phyloP scores from a whole-genome alignment of 2,329 filamentous ascomycete genomes.

The Paraphaeosphaeria sporulosa region DNA sequence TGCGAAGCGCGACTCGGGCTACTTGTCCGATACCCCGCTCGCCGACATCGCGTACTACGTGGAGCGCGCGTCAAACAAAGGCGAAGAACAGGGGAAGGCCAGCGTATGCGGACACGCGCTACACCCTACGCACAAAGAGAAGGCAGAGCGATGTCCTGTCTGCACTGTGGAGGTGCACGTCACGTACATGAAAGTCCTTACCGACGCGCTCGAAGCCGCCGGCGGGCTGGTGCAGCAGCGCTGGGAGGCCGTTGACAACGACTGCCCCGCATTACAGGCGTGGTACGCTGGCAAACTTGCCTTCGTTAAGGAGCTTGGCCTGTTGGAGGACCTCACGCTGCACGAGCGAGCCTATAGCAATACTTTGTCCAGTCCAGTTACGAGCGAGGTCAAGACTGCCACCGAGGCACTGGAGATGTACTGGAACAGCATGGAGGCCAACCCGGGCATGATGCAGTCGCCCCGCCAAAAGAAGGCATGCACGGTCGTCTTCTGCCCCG shows the following conservation, averaged over 20 bases:
- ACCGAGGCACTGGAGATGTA: slow-evolving; percentile 33
- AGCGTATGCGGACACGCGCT: slow-evolving; percentile 32
- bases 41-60: slow-evolving; percentile 33
- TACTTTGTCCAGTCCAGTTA: background rate
- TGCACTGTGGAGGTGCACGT: slow-evolving; percentile 37
- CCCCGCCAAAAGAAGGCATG: slow-evolving; percentile 14
- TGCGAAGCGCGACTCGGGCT: slow-evolving; percentile 39
- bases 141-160: slow-evolving; percentile 32
- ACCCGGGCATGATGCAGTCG: slow-evolving; percentile 10
- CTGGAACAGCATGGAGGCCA: slow-evolving; percentile 26
- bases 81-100: slow-evolving; percentile 17
- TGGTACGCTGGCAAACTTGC: slow-evolving; percentile 35
- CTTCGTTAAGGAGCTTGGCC: slow-evolving; percentile 27
- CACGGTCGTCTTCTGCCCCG: slow-evolving; percentile 28
- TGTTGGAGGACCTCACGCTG: slow-evolving; percentile 30
- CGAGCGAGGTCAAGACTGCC: slow-evolving; percentile 32
- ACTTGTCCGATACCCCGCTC: slow-evolving; percentile 38
- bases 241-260: slow-evolving; percentile 12
- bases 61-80: slow-evolving; percentile 7
- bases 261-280: slow-evolving; percentile 28
- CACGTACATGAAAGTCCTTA: slow-evolving; percentile 33
- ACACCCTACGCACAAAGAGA: slow-evolving; percentile 24
- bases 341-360: slow-evolving; percentile 28
- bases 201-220: slow-evolving; percentile 29
- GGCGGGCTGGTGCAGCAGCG: slow-evolving; percentile 32